Conservation (phyloP, 108 stramenopile genomes). For the Pseudonitzschia multiseries region DNA sequence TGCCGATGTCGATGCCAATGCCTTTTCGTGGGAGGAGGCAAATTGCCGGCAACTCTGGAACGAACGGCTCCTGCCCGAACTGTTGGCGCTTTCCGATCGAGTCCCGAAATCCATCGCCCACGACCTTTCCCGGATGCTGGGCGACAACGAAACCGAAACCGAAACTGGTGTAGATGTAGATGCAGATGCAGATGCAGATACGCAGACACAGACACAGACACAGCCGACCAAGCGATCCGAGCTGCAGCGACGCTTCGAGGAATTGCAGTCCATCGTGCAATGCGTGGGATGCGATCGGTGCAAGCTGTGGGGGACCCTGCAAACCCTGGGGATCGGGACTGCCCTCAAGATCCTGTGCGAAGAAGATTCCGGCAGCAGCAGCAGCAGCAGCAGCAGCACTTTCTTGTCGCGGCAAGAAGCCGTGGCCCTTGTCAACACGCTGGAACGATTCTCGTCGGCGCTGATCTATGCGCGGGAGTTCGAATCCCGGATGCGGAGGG, state of each 20-base stretch:
- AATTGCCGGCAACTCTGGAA: neutral
- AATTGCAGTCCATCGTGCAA: conserved; percentile 5
- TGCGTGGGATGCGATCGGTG: conserved; percentile 20
- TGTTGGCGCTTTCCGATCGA: neutral
- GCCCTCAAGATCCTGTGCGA: neutral
- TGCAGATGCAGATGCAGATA: too few relatives aligned
- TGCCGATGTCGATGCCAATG: too few relatives aligned
- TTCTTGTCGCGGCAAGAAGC: conserved; percentile 8
- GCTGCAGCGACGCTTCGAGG: conserved; percentile 14
- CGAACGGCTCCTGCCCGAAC: neutral
- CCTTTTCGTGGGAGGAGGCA: neutral
- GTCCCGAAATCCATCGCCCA: neutral
- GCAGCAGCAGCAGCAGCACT: neutral
- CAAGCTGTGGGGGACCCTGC: conserved; percentile 18
- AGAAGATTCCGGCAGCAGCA: neutral
- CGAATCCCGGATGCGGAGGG: neutral
- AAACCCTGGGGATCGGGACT: conserved; percentile 14
- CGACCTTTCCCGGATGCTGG: neutral
- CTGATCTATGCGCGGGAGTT: conserved; percentile 6
- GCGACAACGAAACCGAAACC: too few relatives aligned
- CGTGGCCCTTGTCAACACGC: conserved; percentile 16
- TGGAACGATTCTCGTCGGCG: conserved; percentile 13
- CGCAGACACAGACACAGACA: too few relatives aligned
- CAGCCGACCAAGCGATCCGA: neutral
- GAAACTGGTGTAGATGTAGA: too few relatives aligned